Evolutionary conservation across 2,329 filamentous ascomycete species (phyloP).

Genomic region (Alternaria gansuensis): DNA sequence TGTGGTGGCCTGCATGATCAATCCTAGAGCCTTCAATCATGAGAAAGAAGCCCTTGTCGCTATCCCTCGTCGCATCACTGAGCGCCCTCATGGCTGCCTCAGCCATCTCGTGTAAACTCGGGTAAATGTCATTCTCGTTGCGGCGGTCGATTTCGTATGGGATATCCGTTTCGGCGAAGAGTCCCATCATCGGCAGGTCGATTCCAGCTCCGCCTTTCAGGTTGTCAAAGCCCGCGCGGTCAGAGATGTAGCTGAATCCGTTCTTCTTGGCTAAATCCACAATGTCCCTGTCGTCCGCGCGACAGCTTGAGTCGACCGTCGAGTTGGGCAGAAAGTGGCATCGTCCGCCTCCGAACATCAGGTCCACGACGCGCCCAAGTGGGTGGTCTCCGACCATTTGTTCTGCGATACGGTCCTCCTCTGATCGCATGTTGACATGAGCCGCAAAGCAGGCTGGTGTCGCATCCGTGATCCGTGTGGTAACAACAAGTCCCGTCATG

Average conservation of each 20-base stretch:
- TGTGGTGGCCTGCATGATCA: slow-evolving; percentile 83
- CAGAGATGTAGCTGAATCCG: slow-evolving; percentile 81
- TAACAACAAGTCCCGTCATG: slow-evolving; percentile 91
- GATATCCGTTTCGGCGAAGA: slow-evolving; percentile 83
- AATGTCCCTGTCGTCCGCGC: slow-evolving; percentile 79
- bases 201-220: slow-evolving; percentile 72
- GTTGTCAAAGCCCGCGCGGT: slow-evolving; percentile 77
- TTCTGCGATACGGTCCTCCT: slow-evolving; percentile 90
- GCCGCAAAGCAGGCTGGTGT: slow-evolving; percentile 95
- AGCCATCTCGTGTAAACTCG: slow-evolving; percentile 91
- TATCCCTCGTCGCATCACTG: slow-evolving; percentile 80
- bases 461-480: slow-evolving; percentile 92
- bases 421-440: slow-evolving; percentile 79
- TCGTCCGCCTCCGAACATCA: slow-evolving; percentile 91
- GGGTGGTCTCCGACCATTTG: slow-evolving; percentile 91
- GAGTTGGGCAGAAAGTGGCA: slow-evolving; percentile 92
- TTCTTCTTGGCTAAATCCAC: slow-evolving; percentile 75
- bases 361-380: slow-evolving; percentile 84
- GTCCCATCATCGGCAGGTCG: slow-evolving; percentile 82
- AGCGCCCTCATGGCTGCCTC: slow-evolving; percentile 80
- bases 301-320: slow-evolving; percentile 77
- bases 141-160: slow-evolving; percentile 93
- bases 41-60: slow-evolving; percentile 93
- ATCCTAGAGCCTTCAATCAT: slow-evolving; percentile 98
- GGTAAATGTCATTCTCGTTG: slow-evolving; percentile 80